Evolutionary conservation across 208 protist species (phyloP), one percentile per base, ranked within the genome.

Genomic region (Leishmania mexicana): DNA sequence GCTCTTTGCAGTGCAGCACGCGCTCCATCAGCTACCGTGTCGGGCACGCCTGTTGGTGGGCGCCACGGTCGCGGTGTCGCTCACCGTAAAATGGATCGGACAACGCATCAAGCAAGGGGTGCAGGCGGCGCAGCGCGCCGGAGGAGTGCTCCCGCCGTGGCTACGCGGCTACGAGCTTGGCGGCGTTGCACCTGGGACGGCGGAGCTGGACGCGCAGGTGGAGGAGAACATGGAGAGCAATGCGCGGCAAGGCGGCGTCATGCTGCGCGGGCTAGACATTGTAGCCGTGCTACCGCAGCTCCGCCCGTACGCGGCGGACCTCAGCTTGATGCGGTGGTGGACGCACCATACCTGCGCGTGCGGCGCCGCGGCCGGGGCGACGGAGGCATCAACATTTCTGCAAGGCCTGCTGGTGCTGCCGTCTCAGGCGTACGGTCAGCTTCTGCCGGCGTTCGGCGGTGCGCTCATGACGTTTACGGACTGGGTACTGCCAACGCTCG

Each of bases 241-340:
- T 67, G 81, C 81, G 38, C 82, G 80, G n/a, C 83, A 84, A 15
- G 92, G 92, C 40, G 86, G 87, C 13, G 67, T 93, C 28, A 92
- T 95, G 92, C 76, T 96, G 76, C 87, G 89, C 19, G 93, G 93
- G 49, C 83, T 94, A 65, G 93, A 96, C 76, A 96, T 96, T 62
- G 86, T 94, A 58, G 86, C 86, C 21, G 83, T 87, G 47, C 74
- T 94, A 51, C 90, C 87, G 42, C 89, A 93, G 73, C 88, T 96
- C 42, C 93, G 93, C 0, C 93, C 90, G 19, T 93, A 94, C 76
- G 90, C 81, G n/a, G 93, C 89, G 10, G 93, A 96, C 62, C 80
- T 89, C 17, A 71, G 75, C 2, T 83, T 96, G 31, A 94, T 94
- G 90, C 57, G 67, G 60, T 93, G 87, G 93, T 96, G 90, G 93